Evolutionary conservation across 495 filamentous ascomycete species (phyloP).

Genomic region (Penicillium bovifimosum): DNA sequence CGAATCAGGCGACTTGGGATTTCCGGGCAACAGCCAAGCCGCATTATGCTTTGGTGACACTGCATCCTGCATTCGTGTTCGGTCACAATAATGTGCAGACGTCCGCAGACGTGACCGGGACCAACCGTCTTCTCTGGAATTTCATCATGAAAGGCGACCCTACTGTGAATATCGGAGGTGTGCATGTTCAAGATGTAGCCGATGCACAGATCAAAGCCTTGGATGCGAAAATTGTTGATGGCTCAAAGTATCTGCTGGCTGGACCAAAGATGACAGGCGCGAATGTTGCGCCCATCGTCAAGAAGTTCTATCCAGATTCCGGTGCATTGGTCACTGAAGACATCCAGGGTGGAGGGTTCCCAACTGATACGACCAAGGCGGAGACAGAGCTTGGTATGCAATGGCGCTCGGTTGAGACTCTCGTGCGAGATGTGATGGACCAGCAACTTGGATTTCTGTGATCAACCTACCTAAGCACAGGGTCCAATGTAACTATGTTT

Average conservation of each 20-base stretch:
- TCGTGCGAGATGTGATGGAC: constrained; percentile 32
- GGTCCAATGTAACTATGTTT: too few relatives aligned
- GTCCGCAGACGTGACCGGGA: constrained; percentile 19
- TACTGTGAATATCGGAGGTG: constrained; percentile 9
- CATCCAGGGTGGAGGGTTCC: constrained; percentile 27
- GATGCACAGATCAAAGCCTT: constrained; percentile 31
- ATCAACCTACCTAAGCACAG: too few relatives aligned
- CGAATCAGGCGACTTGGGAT: constrained; percentile 25
- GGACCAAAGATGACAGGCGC: constrained; percentile 20
- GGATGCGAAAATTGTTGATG: constrained; percentile 17
- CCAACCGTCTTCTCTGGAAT: constrained; percentile 19
- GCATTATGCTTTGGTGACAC: constrained; percentile 23
- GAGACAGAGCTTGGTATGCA: constrained; percentile 32
- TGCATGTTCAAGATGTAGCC: constrained; percentile 42
- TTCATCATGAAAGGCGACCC: constrained; percentile 16
- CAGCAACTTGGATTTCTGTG: constrained; percentile 27
- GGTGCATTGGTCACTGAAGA: constrained; percentile 22
- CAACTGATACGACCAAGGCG: constrained; percentile 55
- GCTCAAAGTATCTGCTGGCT: constrained; percentile 25
- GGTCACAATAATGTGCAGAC: constrained; percentile 27
- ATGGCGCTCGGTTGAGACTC: constrained; percentile 29
- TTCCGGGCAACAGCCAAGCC: constrained; percentile 21
- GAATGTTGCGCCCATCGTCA: constrained; percentile 26
- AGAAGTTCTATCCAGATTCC: constrained; percentile 24
- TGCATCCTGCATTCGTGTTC: constrained; percentile 27